Percentiles rank a stretch among this genome's conserved stretches.
Conservation (phyloP, 305 asterid species). For the Solanum hybrid region DNA sequence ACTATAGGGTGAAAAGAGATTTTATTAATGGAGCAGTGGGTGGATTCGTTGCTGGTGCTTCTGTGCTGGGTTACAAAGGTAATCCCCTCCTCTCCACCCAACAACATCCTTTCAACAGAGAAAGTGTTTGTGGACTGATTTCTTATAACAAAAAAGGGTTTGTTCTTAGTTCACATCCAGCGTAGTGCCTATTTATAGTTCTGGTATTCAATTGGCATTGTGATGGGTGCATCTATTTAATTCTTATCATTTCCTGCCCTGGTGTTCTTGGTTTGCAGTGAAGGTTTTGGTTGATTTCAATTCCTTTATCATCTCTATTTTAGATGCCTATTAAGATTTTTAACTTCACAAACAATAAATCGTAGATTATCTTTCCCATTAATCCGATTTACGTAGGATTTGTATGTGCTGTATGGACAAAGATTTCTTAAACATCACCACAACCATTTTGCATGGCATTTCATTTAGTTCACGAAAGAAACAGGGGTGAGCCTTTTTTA, state of each 20-base stretch:
- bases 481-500: background rate
- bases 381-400: background rate
- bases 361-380: background rate
- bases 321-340: background rate
- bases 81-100: constrained; percentile 4
- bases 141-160: background rate
- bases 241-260: background rate
- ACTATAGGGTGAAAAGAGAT: constrained; percentile 78
- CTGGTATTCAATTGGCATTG: background rate
- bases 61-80: constrained; percentile 85
- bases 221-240: background rate
- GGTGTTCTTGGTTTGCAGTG: background rate
- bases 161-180: background rate
- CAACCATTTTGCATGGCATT: background rate
- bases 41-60: constrained; percentile 86
- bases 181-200: background rate
- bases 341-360: background rate
- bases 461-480: background rate
- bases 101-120: background rate
- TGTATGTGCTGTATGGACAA: background rate
- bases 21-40: constrained; percentile 89
- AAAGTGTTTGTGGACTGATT: background rate
- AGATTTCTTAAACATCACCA: background rate
- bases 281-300: background rate
- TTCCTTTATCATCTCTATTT: background rate